Conservation (phyloP, 768 basidiomycete genomes). For the Boletus tomentosulus region DNA sequence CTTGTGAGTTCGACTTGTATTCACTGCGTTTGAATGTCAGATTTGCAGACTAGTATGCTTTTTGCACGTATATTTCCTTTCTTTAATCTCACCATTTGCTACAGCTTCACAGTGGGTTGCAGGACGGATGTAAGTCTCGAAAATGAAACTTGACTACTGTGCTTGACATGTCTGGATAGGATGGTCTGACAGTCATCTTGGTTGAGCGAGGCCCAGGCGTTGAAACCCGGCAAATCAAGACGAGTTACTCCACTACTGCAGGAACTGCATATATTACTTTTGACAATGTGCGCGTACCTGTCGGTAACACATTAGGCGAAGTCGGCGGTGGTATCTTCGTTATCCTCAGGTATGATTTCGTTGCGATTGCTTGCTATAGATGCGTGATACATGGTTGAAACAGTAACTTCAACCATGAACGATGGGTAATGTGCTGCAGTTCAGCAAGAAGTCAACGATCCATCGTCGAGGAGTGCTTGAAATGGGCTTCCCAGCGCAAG, state of each 20-base stretch:
- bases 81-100: conserved; percentile 16
- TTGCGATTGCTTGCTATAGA: background rate
- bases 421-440: conserved; percentile 85
- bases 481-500: conserved; percentile 87
- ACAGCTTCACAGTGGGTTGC: conserved; percentile 60
- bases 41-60: conserved; percentile 37
- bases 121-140: conserved; percentile 41
- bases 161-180: conserved; percentile 28
- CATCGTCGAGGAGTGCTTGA: conserved; percentile 79
- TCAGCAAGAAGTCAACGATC: conserved; percentile 67
- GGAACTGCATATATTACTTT: conserved; percentile 85
- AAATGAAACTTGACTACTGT: conserved; percentile 14
- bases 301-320: conserved; percentile 75
- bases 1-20: background rate
- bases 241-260: conserved; percentile 82
- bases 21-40: conserved; percentile 21
- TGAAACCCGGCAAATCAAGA: conserved; percentile 68
- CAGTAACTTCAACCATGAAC: conserved; percentile 93
- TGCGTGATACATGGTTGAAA: conserved; percentile 9
- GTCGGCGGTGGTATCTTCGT: conserved; percentile 61
- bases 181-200: conserved; percentile 62
- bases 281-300: conserved; percentile 81
- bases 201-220: conserved; percentile 62
- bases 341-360: conserved; percentile 42
- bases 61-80: background rate